Evolutionary conservation across 768 basidiomycete species (phyloP).

Genomic region (Mrakia frigida): DNA sequence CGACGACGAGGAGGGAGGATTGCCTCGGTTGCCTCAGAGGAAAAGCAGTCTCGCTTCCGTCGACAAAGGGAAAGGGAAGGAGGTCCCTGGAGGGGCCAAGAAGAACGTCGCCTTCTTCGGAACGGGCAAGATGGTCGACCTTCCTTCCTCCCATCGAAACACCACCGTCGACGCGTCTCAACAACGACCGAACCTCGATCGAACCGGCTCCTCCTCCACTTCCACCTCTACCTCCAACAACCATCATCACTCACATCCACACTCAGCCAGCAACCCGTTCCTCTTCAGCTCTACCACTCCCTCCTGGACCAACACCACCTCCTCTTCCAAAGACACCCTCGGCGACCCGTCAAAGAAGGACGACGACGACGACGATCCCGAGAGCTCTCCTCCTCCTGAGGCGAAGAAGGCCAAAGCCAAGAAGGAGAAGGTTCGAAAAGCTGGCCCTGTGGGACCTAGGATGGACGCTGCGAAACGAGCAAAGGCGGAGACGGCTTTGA

Average conservation of each 20-base stretch:
- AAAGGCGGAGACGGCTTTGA: constrained; percentile 8
- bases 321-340: neutral
- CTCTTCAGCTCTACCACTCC: constrained; percentile 3
- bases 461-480: constrained; percentile 2
- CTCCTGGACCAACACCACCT: neutral
- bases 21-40: neutral
- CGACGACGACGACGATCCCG: neutral
- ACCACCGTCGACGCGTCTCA: neutral
- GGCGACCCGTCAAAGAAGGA: neutral
- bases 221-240: neutral
- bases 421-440: constrained; percentile 11
- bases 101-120: neutral
- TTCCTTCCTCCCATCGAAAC: neutral
- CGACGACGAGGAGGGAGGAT: neutral
- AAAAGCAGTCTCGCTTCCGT: neutral
- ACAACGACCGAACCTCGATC: neutral
- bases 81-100: neutral
- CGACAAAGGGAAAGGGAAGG: neutral
- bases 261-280: neutral
- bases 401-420: neutral
- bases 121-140: neutral
- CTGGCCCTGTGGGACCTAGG: neutral
- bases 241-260: neutral
- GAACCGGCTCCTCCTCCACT: neutral
- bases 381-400: neutral